Evolutionary conservation across 805 yeast genomes (phyloP).

Genomic region (Candida verbasci): DNA sequence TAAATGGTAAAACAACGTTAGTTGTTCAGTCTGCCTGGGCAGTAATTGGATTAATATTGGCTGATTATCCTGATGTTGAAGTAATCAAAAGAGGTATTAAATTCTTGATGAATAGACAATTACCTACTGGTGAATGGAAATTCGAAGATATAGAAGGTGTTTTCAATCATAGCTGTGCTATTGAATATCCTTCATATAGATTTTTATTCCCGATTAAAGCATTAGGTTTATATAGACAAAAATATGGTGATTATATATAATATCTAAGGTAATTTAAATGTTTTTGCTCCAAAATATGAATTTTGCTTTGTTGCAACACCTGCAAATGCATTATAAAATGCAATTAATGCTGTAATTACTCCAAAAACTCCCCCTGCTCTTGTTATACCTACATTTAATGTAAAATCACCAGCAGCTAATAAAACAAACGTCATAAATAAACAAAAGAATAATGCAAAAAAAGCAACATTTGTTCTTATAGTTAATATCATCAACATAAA

Average conservation of each 20-base stretch:
- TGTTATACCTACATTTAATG: slow-evolving; percentile 20
- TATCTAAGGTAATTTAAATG: background rate
- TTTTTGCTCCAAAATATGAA: slow-evolving; percentile 21
- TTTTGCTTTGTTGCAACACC: slow-evolving; percentile 33
- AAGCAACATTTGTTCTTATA: slow-evolving; percentile 34
- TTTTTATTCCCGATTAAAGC: slow-evolving; percentile 92
- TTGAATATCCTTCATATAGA: slow-evolving; percentile 92
- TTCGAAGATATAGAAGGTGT: slow-evolving; percentile 91
- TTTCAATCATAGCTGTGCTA: slow-evolving; percentile 85
- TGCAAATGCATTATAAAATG: slow-evolving; percentile 39
- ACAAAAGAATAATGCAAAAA: slow-evolving; percentile 26
- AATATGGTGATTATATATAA: slow-evolving; percentile 19
- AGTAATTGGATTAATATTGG: slow-evolving; percentile 72
- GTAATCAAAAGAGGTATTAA: slow-evolving; percentile 62
- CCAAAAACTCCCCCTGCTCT: slow-evolving; percentile 41
- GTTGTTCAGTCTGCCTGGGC: slow-evolving; percentile 96
- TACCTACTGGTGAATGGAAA: slow-evolving; percentile 75
- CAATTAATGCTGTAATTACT: slow-evolving; percentile 36
- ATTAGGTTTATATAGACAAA: slow-evolving; percentile 59
- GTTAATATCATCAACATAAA: slow-evolving; percentile 31
- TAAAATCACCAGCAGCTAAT: slow-evolving; percentile 32
- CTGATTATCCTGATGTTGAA: slow-evolving; percentile 67
- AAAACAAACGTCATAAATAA: slow-evolving; percentile 32
- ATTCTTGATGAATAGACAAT: slow-evolving; percentile 63
- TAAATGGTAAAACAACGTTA: slow-evolving; percentile 57